phyloP scores from a whole-genome alignment of 441 rosid genomes.

The Hura crepitans region DNA sequence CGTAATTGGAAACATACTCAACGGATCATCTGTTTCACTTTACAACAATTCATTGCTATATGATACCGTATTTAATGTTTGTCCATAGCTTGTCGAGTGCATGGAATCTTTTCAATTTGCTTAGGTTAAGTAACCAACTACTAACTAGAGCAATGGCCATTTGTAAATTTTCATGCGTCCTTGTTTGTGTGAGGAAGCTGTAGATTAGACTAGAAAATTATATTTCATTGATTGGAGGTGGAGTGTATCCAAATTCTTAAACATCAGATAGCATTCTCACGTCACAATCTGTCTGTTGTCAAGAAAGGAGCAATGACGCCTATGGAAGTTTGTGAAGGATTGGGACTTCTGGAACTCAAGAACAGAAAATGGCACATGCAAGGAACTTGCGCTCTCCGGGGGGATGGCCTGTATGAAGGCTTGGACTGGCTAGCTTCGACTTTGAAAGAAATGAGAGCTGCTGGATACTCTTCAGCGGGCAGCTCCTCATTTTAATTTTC shows the following conservation, averaged over 20 bases:
- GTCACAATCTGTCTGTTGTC: slow-evolving; percentile 10
- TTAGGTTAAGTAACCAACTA: neutral
- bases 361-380: slow-evolving; percentile 98
- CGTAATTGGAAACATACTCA: neutral
- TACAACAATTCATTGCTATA: neutral
- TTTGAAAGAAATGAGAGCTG: slow-evolving; percentile 84
- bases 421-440: slow-evolving; percentile 88
- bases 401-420: slow-evolving; percentile 97
- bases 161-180: neutral
- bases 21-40: neutral
- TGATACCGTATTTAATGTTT: neutral
- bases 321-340: slow-evolving; percentile 86
- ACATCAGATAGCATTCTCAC: neutral
- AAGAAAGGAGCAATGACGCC: slow-evolving; percentile 98
- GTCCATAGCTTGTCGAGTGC: neutral
- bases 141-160: neutral
- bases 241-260: neutral
- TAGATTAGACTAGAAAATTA: neutral
- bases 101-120: neutral
- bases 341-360: slow-evolving; percentile 86
- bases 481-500: slow-evolving; percentile 57
- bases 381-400: slow-evolving; percentile 91
- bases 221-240: neutral
- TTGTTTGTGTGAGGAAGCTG: neutral
- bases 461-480: slow-evolving; percentile 83